Conservation (phyloP, 192 early-diverging fungal species). For the Rhizophlyctis rosea region DNA sequence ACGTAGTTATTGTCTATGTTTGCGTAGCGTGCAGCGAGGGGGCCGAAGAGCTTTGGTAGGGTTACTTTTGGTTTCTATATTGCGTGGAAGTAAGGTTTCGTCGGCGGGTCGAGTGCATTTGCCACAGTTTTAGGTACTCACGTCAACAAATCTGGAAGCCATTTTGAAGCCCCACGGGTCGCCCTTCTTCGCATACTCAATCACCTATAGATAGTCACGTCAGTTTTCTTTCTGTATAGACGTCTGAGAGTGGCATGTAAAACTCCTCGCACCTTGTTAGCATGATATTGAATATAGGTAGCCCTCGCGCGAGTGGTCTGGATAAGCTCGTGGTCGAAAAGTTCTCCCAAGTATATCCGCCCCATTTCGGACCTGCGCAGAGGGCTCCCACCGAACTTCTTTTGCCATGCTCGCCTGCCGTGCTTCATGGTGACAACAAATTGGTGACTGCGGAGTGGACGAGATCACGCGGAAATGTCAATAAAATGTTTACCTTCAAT, state of each 20-base stretch:
- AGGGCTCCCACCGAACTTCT: constrained; percentile 62
- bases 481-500: too few species aligned
- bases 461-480: too few species aligned
- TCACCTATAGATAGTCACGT: constrained; percentile 3
- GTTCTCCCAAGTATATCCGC: constrained; percentile 77
- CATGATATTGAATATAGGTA: constrained; percentile 78
- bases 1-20: constrained; percentile 83
- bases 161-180: not conserved
- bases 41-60: constrained; percentile 77
- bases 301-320: constrained; percentile 93
- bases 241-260: not conserved
- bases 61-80: constrained; percentile 66
- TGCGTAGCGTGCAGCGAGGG: constrained; percentile 80
- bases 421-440: constrained; percentile 49
- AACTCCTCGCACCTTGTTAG: constrained; percentile 61
- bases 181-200: not conserved
- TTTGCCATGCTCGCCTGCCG: constrained; percentile 38
- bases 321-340: constrained; percentile 86
- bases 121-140: not conserved
- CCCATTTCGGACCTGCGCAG: constrained; percentile 73
- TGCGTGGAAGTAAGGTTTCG: not conserved
- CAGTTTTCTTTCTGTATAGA: not conserved
- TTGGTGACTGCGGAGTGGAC: too few species aligned
- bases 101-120: not conserved
- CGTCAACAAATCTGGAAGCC: not conserved